phyloP scores from a whole-genome alignment of 441 rosid species.

The Iberis amara region DNA sequence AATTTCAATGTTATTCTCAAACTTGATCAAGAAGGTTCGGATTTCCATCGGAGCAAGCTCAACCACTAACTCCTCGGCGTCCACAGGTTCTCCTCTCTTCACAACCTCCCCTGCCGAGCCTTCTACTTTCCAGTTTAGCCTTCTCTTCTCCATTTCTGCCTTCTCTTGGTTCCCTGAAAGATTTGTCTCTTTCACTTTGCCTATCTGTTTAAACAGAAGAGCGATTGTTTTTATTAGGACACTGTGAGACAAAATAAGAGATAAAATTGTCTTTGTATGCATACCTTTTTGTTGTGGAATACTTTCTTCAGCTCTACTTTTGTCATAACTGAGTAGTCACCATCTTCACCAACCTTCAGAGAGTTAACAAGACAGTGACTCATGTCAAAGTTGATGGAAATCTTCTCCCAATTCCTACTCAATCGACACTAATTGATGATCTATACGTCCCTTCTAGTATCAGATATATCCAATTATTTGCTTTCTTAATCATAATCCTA shows the following conservation, averaged over 20 bases:
- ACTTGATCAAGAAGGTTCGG: slow-evolving; percentile 63
- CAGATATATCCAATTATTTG: neutral
- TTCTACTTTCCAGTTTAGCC: slow-evolving; percentile 72
- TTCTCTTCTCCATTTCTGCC: slow-evolving; percentile 70
- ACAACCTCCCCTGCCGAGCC: slow-evolving; percentile 31
- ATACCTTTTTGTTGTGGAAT: slow-evolving; percentile 54
- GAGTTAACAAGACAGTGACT: slow-evolving; percentile 13
- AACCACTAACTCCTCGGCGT: slow-evolving; percentile 55
- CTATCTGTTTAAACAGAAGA: slow-evolving; percentile 40
- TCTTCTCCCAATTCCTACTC: no score
- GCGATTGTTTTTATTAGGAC: slow-evolving; percentile 1
- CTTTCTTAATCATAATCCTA: neutral
- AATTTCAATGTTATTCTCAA: slow-evolving; percentile 29
- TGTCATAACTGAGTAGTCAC: slow-evolving; percentile 47
- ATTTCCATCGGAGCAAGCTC: slow-evolving; percentile 95
- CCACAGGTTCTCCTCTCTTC: slow-evolving; percentile 54
- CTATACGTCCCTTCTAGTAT: no score
- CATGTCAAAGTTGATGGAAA: no score
- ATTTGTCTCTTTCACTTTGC: slow-evolving; percentile 57
- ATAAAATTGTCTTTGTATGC: neutral
- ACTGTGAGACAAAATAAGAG: slow-evolving; percentile 6
- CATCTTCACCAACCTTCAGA: slow-evolving; percentile 53
- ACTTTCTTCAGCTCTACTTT: slow-evolving; percentile 57
- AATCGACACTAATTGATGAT: no score
- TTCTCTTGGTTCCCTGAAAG: slow-evolving; percentile 89